These are phyloP conservation scores for Metschnikowia proteae DNA, from an alignment of 805 yeast genomes.

Conservation along the genomic window DNA sequence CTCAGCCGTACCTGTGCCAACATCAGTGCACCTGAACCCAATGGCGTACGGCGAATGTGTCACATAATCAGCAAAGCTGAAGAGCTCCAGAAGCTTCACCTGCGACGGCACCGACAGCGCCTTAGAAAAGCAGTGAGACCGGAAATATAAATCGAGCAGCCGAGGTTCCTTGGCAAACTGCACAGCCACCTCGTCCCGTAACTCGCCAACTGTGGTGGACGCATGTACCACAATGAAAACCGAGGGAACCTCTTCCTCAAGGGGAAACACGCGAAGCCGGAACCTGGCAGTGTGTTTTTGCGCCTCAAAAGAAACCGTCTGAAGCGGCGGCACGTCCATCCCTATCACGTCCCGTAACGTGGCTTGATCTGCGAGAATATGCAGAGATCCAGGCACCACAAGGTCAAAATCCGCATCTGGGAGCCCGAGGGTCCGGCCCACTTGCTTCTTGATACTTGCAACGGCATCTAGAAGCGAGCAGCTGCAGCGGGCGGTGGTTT, in stretches of 20 bases:
- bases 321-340: conserved; percentile 29
- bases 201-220: conserved; percentile 3
- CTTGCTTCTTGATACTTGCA: conserved; percentile 18
- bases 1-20: background rate
- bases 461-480: conserved; percentile 23
- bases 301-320: conserved; percentile 13
- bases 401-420: conserved; percentile 1
- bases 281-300: background rate
- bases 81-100: conserved; percentile 3
- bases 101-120: conserved; percentile 1
- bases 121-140: conserved; percentile 7
- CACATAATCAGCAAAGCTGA: conserved; percentile 2
- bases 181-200: conserved; percentile 1
- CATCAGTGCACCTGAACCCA: background rate
- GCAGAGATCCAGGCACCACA: background rate
- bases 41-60: background rate
- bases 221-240: background rate
- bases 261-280: background rate
- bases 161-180: background rate
- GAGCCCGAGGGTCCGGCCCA: conserved; percentile 12
- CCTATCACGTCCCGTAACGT: conserved; percentile 14
- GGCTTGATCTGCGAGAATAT: conserved; percentile 4
- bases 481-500: conserved; percentile 12
- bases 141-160: conserved; percentile 2
- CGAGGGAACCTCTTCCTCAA: background rate